Evolutionary conservation across 148 eudicot species (phyloP).

Genomic region (Diospyros kaki): DNA sequence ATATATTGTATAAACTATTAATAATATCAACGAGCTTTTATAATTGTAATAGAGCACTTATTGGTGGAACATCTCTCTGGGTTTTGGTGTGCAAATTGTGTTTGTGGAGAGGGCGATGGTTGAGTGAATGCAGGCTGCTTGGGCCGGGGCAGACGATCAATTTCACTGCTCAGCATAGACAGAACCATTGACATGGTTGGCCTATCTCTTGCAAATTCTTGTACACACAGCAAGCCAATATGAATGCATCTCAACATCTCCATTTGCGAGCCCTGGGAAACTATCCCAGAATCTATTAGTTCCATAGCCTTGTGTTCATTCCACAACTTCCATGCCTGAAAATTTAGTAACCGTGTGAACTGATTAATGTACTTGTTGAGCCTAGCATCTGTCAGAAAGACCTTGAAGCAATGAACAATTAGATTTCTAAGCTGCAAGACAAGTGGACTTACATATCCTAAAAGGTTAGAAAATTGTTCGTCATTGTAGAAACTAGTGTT

Average conservation of each 20-base stretch:
- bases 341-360: background rate
- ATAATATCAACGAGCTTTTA: no score
- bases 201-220: conserved; percentile 31
- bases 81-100: no score
- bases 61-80: no score
- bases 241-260: conserved; percentile 13
- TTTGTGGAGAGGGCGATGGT: background rate
- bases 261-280: background rate
- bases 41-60: no score
- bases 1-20: no score
- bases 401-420: background rate
- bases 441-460: conserved; percentile 23
- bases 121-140: conserved; percentile 27
- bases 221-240: conserved; percentile 30
- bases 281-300: conserved; percentile 25
- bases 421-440: background rate
- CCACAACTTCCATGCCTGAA: conserved; percentile 34
- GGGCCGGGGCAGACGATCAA: conserved; percentile 20
- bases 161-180: conserved; percentile 29
- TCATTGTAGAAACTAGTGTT: conserved; percentile 26
- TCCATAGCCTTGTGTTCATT: conserved; percentile 9
- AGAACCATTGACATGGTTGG: conserved; percentile 33
- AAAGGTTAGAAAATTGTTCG: conserved; percentile 18
- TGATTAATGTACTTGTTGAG: background rate
- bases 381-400: background rate